Conservation (phyloP, 495 filamentous ascomycete genomes). For the Lophiotrema nucula region DNA sequence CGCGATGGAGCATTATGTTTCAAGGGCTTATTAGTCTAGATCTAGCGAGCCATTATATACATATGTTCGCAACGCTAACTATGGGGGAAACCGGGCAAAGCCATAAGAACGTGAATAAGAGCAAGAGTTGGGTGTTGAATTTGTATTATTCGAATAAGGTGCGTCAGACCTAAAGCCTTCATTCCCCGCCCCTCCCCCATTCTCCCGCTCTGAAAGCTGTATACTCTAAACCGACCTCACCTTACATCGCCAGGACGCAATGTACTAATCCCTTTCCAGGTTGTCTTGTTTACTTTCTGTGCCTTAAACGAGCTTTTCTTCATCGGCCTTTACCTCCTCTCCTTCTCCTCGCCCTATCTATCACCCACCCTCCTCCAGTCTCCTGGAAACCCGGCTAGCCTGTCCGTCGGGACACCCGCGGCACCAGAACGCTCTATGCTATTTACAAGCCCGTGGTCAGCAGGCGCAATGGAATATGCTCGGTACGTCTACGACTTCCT, state of each 20-base stretch:
- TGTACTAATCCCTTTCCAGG: constrained; percentile 50
- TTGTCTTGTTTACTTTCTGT: constrained; percentile 85
- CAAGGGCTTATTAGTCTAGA: constrained; percentile 87
- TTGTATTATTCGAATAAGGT: constrained; percentile 96
- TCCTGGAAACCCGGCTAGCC: constrained; percentile 46
- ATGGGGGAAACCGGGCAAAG: constrained; percentile 75
- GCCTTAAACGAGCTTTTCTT: constrained; percentile 90
- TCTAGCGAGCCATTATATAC: constrained; percentile 91
- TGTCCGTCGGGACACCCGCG: constrained; percentile 65
- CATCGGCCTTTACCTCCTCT: constrained; percentile 92
- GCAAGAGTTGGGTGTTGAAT: constrained; percentile 75
- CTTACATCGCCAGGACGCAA: not conserved
- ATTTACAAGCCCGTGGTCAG: constrained; percentile 80
- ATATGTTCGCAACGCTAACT: constrained; percentile 87
- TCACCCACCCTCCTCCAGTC: constrained; percentile 71
- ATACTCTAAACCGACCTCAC: not conserved
- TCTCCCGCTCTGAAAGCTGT: not conserved
- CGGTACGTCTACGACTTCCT: constrained; percentile 40
- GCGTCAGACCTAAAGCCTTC: constrained; percentile 37
- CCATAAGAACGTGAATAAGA: constrained; percentile 87
- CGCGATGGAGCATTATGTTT: constrained; percentile 86
- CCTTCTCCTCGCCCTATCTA: constrained; percentile 81
- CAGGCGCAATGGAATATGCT: constrained; percentile 83
- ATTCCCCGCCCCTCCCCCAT: not conserved
- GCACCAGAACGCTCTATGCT: constrained; percentile 61